A percentile compares a stretch with the other conserved stretches of the same genome.
Evolutionary conservation across 2,329 filamentous ascomycete genomes (phyloP).

Genomic region (Aureobasidium musti): DNA sequence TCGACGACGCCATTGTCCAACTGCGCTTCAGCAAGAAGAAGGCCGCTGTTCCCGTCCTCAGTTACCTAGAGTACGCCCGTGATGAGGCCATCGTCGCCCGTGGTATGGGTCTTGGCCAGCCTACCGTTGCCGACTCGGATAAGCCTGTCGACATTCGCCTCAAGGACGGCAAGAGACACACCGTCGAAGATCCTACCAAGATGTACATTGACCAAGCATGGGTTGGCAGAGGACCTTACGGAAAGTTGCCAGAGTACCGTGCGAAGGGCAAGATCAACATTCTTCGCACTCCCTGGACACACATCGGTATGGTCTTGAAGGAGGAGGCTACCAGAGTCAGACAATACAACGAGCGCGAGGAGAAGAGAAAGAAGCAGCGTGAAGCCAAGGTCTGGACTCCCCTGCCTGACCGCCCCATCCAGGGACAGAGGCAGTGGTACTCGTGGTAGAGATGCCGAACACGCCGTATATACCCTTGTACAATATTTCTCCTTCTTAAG

Average conservation of each 20-base stretch:
- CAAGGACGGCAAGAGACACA: slow-evolving; percentile 72
- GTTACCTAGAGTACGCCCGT: slow-evolving; percentile 76
- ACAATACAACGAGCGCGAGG: slow-evolving; percentile 73
- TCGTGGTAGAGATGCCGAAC: slow-evolving; percentile 67
- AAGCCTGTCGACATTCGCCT: slow-evolving; percentile 64
- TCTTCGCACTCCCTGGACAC: slow-evolving; percentile 71
- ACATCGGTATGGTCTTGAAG: slow-evolving; percentile 79
- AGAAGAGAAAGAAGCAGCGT: slow-evolving; percentile 71
- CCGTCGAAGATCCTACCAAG: slow-evolving; percentile 70
- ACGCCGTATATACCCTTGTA: slow-evolving; percentile 25
- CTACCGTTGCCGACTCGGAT: slow-evolving; percentile 31
- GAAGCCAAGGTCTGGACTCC: slow-evolving; percentile 83
- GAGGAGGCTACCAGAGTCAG: slow-evolving; percentile 89
- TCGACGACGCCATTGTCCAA: slow-evolving; percentile 90
- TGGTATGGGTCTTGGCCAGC: slow-evolving; percentile 74
- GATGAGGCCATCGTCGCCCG: slow-evolving; percentile 76
- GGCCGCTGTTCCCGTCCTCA: slow-evolving; percentile 75
- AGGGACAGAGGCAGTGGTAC: slow-evolving; percentile 84
- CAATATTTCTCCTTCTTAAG: slow-evolving; percentile 20
- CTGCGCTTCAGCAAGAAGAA: slow-evolving; percentile 97
- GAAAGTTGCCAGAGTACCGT: slow-evolving; percentile 66
- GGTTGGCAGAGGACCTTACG: slow-evolving; percentile 75
- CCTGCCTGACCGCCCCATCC: slow-evolving; percentile 80
- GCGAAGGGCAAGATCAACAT: slow-evolving; percentile 71
- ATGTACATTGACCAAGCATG: slow-evolving; percentile 93